phyloP scores from a whole-genome alignment of 2,329 filamentous ascomycete species.

The Metarhizium album region DNA sequence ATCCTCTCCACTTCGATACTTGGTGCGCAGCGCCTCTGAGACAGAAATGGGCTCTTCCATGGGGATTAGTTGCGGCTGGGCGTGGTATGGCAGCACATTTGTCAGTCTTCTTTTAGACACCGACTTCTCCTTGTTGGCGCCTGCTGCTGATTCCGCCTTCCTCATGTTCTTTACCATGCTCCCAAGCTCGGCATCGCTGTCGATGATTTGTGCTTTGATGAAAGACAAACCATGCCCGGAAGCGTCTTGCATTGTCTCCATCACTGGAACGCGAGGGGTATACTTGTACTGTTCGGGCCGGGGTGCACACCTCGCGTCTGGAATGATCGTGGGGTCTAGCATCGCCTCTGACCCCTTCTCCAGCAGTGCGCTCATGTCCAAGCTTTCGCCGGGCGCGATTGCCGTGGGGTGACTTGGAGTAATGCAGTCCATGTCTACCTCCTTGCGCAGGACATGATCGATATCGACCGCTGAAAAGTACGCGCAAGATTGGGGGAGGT shows the following conservation, averaged over 20 bases:
- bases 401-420: slow-evolving; percentile 73
- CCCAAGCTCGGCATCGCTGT: slow-evolving; percentile 60
- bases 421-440: slow-evolving; percentile 95
- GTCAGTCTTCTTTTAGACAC: slow-evolving; percentile 17
- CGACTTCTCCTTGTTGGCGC: slow-evolving; percentile 13
- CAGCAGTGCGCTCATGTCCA: slow-evolving; percentile 74
- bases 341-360: slow-evolving; percentile 57
- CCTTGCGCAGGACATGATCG: slow-evolving; percentile 90
- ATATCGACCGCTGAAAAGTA: slow-evolving; percentile 96
- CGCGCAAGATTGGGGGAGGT: slow-evolving; percentile 86
- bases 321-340: slow-evolving; percentile 55
- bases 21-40: slow-evolving; percentile 20
- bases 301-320: slow-evolving; percentile 42
- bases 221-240: slow-evolving; percentile 45
- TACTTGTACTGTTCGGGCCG: slow-evolving; percentile 55
- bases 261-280: slow-evolving; percentile 62
- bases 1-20: slow-evolving; percentile 12
- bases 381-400: slow-evolving; percentile 75
- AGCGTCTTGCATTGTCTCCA: slow-evolving; percentile 54
- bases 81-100: slow-evolving; percentile 25
- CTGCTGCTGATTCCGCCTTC: slow-evolving; percentile 19
- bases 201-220: slow-evolving; percentile 75
- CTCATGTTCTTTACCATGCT: slow-evolving; percentile 56
- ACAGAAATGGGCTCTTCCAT: slow-evolving; percentile 26
- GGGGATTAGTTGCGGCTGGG: slow-evolving; percentile 21